These are phyloP conservation scores for Globomyces pollinis-pini DNA, from an alignment of 192 early-diverging fungal genomes.

Conservation along the genomic window DNA sequence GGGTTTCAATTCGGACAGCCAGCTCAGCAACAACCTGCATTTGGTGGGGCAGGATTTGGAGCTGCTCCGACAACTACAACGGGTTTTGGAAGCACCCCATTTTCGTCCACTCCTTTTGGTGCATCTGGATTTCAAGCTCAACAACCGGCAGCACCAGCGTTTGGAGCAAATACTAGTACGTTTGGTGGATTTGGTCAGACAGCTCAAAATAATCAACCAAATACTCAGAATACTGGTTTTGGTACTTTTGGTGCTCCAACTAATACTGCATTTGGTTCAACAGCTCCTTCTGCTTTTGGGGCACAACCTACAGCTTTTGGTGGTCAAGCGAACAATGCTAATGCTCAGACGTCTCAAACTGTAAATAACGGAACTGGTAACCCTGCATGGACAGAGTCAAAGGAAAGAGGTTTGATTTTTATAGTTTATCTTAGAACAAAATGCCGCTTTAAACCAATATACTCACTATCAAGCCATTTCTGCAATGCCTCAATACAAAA, in stretches of 20 bases:
- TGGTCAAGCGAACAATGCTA: slow-evolving; percentile 23
- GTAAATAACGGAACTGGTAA: slow-evolving; percentile 34
- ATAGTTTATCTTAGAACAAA: slow-evolving; percentile 28
- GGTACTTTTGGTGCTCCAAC: slow-evolving; percentile 33
- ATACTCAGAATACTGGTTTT: slow-evolving; percentile 29
- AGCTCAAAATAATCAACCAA: slow-evolving; percentile 8
- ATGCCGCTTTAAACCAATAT: no score
- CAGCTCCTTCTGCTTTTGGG: slow-evolving; percentile 17
- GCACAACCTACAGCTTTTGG: slow-evolving; percentile 36
- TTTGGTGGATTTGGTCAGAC: slow-evolving; percentile 16
- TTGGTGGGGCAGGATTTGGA: neutral
- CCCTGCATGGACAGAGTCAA: slow-evolving; percentile 32
- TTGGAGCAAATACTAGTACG: slow-evolving; percentile 17
- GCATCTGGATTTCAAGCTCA: slow-evolving; percentile 8
- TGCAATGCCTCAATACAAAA: slow-evolving; percentile 80
- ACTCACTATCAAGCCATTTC: slow-evolving; percentile 60
- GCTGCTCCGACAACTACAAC: neutral
- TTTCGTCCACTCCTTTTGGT: slow-evolving; percentile 11
- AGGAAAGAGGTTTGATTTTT: slow-evolving; percentile 34
- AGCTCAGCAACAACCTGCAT: slow-evolving; percentile 3
- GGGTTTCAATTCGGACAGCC: slow-evolving; percentile 4
- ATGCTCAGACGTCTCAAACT: slow-evolving; percentile 17
- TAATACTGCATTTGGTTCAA: slow-evolving; percentile 18
- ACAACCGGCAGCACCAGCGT: slow-evolving; percentile 18
- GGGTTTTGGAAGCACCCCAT: slow-evolving; percentile 20